phyloP scores from a whole-genome alignment of 306 rosid species.

The Albizia julibrissin region DNA sequence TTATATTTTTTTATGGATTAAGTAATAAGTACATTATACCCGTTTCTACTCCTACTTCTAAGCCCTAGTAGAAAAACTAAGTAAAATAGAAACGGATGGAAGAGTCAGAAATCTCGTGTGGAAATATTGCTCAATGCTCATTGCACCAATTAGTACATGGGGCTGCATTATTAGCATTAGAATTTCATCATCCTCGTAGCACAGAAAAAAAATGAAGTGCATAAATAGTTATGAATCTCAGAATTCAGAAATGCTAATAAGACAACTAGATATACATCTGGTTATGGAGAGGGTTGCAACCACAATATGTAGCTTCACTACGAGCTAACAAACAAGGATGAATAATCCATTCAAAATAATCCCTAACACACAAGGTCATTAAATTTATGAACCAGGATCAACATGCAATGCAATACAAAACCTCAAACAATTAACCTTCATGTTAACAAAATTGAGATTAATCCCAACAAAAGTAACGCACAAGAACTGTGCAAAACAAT shows the following conservation, averaged over 20 bases:
- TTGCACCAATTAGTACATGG: not conserved
- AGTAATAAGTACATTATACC: too few relatives aligned
- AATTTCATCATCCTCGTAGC: not conserved
- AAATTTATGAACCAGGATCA: not conserved
- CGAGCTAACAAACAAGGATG: not conserved
- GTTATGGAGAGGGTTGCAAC: not conserved
- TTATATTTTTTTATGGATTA: too few relatives aligned
- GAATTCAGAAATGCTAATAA: too few relatives aligned
- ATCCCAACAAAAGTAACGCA: too few relatives aligned
- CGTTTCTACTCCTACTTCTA: not conserved
- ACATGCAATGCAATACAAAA: not conserved
- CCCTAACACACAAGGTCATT: not conserved
- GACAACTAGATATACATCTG: not conserved
- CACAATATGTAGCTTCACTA: not conserved
- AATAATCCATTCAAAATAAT: not conserved
- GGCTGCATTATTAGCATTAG: not conserved
- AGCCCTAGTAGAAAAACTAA: not conserved
- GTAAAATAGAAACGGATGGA: not conserved
- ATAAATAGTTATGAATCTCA: not conserved
- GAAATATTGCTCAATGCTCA: not conserved
- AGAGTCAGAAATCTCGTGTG: constrained; percentile 4
- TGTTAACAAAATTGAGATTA: too few relatives aligned
- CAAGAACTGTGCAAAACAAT: too few relatives aligned
- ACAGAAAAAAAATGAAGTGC: not conserved
- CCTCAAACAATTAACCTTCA: too few relatives aligned